Evolutionary conservation across 108 stramenopile species (phyloP).

Genomic region (Epithemia pelagica): DNA sequence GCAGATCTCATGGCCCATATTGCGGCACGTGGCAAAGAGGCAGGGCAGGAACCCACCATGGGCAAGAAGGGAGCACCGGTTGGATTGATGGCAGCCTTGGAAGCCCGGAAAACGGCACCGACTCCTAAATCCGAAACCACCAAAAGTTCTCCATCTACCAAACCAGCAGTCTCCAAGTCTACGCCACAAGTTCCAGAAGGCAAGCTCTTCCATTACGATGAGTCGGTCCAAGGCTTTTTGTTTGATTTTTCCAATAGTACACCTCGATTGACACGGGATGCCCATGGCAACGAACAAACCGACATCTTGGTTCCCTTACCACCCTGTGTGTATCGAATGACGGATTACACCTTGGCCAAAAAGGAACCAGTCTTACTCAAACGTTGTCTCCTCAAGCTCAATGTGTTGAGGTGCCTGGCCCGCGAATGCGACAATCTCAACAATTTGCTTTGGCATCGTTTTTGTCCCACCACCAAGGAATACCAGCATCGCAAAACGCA

Average conservation of each 20-base stretch:
- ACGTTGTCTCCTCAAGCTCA: conserved; percentile 42
- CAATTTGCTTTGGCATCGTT: conserved; percentile 29
- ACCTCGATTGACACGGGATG: conserved; percentile 16
- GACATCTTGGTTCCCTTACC: conserved; percentile 48
- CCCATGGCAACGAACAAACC: conserved; percentile 11
- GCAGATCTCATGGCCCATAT: conserved; percentile 43
- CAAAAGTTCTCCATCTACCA: neutral
- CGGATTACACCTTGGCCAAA: conserved; percentile 52
- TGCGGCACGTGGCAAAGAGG: conserved; percentile 17
- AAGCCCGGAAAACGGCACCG: conserved; percentile 5
- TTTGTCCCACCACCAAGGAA: conserved; percentile 11
- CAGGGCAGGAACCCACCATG: neutral
- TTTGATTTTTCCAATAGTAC: conserved; percentile 25
- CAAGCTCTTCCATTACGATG: conserved; percentile 34
- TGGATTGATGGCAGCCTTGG: conserved; percentile 8
- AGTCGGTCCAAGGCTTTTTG: conserved; percentile 22
- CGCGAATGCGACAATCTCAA: conserved; percentile 45
- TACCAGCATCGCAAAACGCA: neutral
- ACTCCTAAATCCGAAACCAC: neutral
- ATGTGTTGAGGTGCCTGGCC: conserved; percentile 42
- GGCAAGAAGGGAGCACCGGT: neutral
- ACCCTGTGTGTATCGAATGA: conserved; percentile 56
- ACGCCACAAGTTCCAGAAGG: conserved; percentile 22
- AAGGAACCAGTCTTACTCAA: conserved; percentile 29
- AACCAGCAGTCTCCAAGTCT: neutral